phyloP scores from a whole-genome alignment of 2,329 filamentous ascomycete genomes.

The Penicillium hesseltinei region DNA sequence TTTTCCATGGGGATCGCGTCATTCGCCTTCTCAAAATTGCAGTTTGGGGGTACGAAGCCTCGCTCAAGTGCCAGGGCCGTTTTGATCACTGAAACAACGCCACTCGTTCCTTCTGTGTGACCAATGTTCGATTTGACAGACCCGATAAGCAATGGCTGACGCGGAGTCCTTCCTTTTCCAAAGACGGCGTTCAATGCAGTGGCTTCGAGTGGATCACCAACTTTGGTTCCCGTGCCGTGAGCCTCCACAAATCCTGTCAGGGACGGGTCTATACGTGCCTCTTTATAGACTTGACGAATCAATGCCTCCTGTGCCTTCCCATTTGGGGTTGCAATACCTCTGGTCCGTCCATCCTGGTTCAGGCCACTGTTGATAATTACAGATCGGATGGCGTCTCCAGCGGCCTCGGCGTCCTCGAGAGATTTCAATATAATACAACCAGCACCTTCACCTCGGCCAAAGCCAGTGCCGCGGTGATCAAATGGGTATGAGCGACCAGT shows the following conservation, averaged over 20 bases:
- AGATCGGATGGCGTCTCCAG: conserved; percentile 24
- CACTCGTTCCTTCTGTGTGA: conserved; percentile 29
- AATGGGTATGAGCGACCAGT: conserved; percentile 28
- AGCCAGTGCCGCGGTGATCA: conserved; percentile 27
- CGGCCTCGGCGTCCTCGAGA: conserved; percentile 27
- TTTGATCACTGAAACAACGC: conserved; percentile 30
- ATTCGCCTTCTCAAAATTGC: conserved; percentile 25
- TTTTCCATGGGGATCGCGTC: conserved; percentile 26
- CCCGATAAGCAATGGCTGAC: conserved; percentile 27
- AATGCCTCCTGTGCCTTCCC: conserved; percentile 38
- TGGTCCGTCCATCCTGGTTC: conserved; percentile 24
- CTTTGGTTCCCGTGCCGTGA: conserved; percentile 45
- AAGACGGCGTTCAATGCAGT: conserved; percentile 22
- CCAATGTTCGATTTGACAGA: conserved; percentile 34
- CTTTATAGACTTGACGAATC: conserved; percentile 39
- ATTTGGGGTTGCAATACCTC: conserved; percentile 30
- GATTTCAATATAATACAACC: conserved; percentile 28
- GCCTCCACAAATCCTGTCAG: conserved; percentile 40
- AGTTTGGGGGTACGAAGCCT: conserved; percentile 29
- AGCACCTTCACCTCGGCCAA: conserved; percentile 39
- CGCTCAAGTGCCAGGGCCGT: conserved; percentile 27
- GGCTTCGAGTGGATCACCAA: conserved; percentile 36
- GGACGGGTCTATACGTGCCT: conserved; percentile 35
- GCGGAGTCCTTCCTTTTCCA: conserved; percentile 18
- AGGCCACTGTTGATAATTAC: conserved; percentile 22